phyloP scores from a whole-genome alignment of 257 asterid species.

The Solanum raphanifolium region DNA sequence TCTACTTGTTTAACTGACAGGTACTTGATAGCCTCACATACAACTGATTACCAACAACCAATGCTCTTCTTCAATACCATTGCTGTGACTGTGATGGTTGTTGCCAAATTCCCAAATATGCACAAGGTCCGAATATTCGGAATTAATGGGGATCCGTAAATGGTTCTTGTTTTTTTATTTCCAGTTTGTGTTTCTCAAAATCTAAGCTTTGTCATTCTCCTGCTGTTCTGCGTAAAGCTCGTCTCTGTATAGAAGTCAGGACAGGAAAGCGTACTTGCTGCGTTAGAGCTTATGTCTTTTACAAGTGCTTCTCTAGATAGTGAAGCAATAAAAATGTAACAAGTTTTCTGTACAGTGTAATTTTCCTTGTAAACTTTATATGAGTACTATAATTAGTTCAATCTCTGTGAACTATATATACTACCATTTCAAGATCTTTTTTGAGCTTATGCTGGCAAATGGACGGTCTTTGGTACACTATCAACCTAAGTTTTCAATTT shows the following conservation, averaged over 20 bases:
- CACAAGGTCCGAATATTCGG: constrained; percentile 90
- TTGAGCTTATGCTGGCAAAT: background rate
- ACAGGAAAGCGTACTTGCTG: constrained; percentile 22
- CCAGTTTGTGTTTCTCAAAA: background rate
- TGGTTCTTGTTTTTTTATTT: background rate
- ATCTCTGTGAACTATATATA: background rate
- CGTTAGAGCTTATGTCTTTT: constrained; percentile 15
- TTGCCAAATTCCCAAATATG: constrained; percentile 88
- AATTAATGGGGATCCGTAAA: constrained; percentile 62
- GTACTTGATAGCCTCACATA: constrained; percentile 81
- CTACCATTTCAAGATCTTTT: background rate
- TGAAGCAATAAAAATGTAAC: constrained; percentile 30
- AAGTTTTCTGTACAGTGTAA: constrained; percentile 26
- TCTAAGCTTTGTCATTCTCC: constrained; percentile 9
- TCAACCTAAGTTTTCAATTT: background rate
- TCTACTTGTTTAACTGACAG: constrained; percentile 22
- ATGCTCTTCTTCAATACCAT: constrained; percentile 74
- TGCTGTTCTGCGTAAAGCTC: constrained; percentile 11
- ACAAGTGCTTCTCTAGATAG: constrained; percentile 11
- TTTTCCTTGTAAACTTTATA: constrained; percentile 4
- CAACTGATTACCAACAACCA: constrained; percentile 77
- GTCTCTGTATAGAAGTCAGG: constrained; percentile 35
- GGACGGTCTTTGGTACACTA: background rate
- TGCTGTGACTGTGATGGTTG: constrained; percentile 58
- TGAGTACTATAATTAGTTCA: background rate